These are phyloP conservation scores for Gossypium sturtianum DNA, from an alignment of 345 rosid genomes.

Conservation along the genomic window DNA sequence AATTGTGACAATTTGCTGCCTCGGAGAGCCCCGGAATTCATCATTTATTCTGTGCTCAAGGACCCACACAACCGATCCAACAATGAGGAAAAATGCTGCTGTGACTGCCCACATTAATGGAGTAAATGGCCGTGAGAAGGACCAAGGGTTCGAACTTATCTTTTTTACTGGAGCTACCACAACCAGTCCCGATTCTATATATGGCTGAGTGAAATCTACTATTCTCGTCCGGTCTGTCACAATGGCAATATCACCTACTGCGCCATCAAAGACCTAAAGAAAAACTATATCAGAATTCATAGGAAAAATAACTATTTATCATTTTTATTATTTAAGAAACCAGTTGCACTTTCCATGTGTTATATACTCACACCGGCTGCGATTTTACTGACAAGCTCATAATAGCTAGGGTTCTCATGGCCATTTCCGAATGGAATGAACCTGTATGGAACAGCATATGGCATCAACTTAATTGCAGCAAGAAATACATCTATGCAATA, in stretches of 20 bases:
- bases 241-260: slow-evolving; percentile 75
- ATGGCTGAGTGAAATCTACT: slow-evolving; percentile 89
- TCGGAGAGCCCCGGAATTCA: slow-evolving; percentile 85
- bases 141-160: slow-evolving; percentile 62
- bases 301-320: not conserved
- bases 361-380: slow-evolving; percentile 57
- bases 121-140: slow-evolving; percentile 76
- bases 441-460: slow-evolving; percentile 73
- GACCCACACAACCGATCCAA: slow-evolving; percentile 84
- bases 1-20: slow-evolving; percentile 57
- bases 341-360: not conserved
- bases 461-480: slow-evolving; percentile 64
- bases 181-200: slow-evolving; percentile 78
- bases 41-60: slow-evolving; percentile 87
- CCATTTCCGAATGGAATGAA: slow-evolving; percentile 82
- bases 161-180: slow-evolving; percentile 82
- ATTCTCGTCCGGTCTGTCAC: slow-evolving; percentile 60
- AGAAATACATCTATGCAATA: slow-evolving; percentile 69
- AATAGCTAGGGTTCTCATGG: slow-evolving; percentile 60
- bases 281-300: slow-evolving; percentile 10
- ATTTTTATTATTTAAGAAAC: not conserved
- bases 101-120: slow-evolving; percentile 82
- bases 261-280: slow-evolving; percentile 75
- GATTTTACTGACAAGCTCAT: slow-evolving; percentile 55
- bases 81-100: slow-evolving; percentile 54